Conservation (phyloP, 805 yeast species). For the Candida berthetii region DNA sequence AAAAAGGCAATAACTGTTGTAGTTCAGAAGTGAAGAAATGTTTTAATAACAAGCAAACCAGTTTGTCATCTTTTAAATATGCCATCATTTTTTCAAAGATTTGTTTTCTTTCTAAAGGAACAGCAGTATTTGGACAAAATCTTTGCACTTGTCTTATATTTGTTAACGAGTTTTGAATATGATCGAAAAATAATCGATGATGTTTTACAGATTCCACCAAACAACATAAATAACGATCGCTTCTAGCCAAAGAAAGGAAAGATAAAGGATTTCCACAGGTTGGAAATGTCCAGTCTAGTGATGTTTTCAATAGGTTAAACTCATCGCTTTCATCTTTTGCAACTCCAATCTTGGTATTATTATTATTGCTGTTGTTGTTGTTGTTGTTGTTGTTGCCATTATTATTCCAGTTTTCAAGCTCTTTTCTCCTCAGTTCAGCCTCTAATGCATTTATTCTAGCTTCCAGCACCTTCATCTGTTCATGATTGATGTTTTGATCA, state of each 20-base stretch:
- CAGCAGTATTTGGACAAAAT: background rate
- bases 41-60: background rate
- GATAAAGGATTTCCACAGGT: background rate
- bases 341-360: no score
- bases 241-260: background rate
- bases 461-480: background rate
- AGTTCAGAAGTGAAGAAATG: background rate
- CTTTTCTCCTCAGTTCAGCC: background rate
- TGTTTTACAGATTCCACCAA: background rate
- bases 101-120: background rate
- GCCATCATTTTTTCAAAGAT: background rate
- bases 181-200: background rate
- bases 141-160: background rate
- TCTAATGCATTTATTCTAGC: background rate
- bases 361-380: no score
- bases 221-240: background rate
- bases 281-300: background rate
- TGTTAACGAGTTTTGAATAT: no score
- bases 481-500: background rate
- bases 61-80: background rate
- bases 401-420: no score
- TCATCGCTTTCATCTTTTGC: background rate
- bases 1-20: background rate
- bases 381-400: no score
- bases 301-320: background rate